Evolutionary conservation across 1,284 basidiomycete genomes (phyloP).

Genomic region (Boletus semigastroideus): DNA sequence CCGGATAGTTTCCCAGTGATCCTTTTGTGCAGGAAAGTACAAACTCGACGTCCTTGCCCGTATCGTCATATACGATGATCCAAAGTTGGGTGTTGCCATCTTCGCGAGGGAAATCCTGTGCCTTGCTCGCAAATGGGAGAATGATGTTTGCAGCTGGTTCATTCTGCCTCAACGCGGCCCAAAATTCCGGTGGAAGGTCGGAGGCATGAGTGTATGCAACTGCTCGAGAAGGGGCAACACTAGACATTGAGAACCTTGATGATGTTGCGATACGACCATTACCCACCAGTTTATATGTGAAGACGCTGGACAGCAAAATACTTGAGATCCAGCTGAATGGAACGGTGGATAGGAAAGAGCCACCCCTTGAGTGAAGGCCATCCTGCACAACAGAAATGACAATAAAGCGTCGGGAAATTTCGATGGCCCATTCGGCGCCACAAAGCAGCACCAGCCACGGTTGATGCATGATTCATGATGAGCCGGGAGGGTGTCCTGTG

Average conservation of each 20-base stretch:
- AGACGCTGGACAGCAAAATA: not conserved
- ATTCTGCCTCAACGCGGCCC: conserved; percentile 39
- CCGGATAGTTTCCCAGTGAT: conserved; percentile 53
- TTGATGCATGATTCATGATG: too few relatives aligned
- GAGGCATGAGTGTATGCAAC: conserved; percentile 11
- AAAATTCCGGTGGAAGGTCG: conserved; percentile 37
- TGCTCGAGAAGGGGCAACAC: not conserved
- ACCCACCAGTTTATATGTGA: conserved; percentile 12
- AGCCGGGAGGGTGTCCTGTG: conserved; percentile 1
- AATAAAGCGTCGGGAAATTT: conserved; percentile 5
- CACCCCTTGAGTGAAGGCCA: conserved; percentile 9
- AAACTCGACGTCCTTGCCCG: conserved; percentile 43
- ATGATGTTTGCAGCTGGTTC: conserved; percentile 53
- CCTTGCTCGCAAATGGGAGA: conserved; percentile 44
- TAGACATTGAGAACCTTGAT: conserved; percentile 14
- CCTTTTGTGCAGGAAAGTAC: conserved; percentile 59
- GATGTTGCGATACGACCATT: not conserved
- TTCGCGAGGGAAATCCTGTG: conserved; percentile 12
- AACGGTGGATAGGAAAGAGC: conserved; percentile 1
- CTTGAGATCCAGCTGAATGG: not conserved
- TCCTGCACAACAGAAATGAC: conserved; percentile 16
- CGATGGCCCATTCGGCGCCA: not conserved
- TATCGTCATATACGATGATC: conserved; percentile 44
- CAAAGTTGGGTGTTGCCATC: conserved; percentile 42
- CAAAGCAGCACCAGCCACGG: conserved; percentile 8